phyloP scores from a whole-genome alignment of 2,329 filamentous ascomycete species.

The Stagonosporopsis chrysanthemi region DNA sequence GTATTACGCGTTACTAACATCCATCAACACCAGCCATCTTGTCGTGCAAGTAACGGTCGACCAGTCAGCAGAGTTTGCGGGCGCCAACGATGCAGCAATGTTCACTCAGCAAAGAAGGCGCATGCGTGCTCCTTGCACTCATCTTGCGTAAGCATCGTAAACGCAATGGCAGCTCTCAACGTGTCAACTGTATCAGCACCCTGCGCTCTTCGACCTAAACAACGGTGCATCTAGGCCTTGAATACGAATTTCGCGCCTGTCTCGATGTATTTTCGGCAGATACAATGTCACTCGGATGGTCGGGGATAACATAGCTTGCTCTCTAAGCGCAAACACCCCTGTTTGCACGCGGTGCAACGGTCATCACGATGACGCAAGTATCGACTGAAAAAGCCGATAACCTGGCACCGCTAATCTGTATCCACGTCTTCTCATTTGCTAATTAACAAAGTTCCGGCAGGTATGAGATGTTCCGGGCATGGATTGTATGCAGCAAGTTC shows the following conservation, averaged over 20 bases:
- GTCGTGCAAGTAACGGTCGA: neutral
- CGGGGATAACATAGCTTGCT: slow-evolving; percentile 4
- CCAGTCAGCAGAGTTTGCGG: neutral
- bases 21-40: slow-evolving; percentile 1
- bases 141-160: slow-evolving; percentile 5
- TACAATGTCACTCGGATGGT: slow-evolving; percentile 4
- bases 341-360: slow-evolving; percentile 7
- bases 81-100: neutral
- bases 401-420: slow-evolving; percentile 1
- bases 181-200: neutral
- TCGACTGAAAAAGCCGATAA: neutral
- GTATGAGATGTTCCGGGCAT: slow-evolving; percentile 1
- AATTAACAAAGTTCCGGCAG: neutral
- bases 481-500: slow-evolving; percentile 8
- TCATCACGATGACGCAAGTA: slow-evolving; percentile 15
- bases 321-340: slow-evolving; percentile 8
- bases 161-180: neutral
- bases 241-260: neutral
- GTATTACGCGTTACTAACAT: slow-evolving; percentile 1
- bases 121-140: neutral
- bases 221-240: neutral
- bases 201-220: too few species aligned
- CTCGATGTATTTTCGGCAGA: slow-evolving; percentile 5
- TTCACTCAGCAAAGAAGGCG: neutral
- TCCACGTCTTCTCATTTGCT: slow-evolving; percentile 8